A percentile compares a stretch with the other conserved stretches of the same genome.
phyloP scores from a whole-genome alignment of 257 asterid species.

The Ilex asprella region DNA sequence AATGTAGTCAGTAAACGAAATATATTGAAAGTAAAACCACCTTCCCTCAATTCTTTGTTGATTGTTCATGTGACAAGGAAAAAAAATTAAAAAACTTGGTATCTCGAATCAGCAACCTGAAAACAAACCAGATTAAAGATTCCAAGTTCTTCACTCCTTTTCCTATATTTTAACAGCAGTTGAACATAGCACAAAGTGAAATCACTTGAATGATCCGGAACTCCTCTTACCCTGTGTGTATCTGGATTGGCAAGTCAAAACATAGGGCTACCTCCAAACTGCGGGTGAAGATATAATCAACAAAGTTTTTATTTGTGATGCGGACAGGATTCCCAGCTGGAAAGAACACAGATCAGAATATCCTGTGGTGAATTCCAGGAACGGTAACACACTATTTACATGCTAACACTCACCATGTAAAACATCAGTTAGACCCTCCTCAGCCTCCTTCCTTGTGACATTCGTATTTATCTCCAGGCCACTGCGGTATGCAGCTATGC shows the following conservation, averaged over 20 bases:
- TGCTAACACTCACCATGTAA: slow-evolving; percentile 40
- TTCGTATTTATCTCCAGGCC: slow-evolving; percentile 79
- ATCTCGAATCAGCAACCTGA: slow-evolving; percentile 13
- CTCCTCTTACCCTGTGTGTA: slow-evolving; percentile 79
- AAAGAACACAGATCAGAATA: slow-evolving; percentile 26
- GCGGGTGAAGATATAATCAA: slow-evolving; percentile 61
- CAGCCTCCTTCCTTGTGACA: slow-evolving; percentile 59
- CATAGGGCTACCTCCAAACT: slow-evolving; percentile 76
- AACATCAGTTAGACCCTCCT: slow-evolving; percentile 55
- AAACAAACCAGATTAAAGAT: slow-evolving; percentile 9
- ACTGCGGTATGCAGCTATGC: slow-evolving; percentile 88
- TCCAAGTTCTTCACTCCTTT: slow-evolving; percentile 1
- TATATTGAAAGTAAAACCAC: background rate
- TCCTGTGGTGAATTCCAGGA: slow-evolving; percentile 2
- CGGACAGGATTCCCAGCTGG: slow-evolving; percentile 72
- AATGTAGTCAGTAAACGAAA: background rate
- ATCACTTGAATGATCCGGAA: slow-evolving; percentile 5
- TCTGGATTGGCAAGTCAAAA: slow-evolving; percentile 83
- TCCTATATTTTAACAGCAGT: slow-evolving; percentile 8
- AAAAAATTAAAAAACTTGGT: background rate
- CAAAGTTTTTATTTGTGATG: slow-evolving; percentile 60
- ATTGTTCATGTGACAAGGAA: too few species aligned
- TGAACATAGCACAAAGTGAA: background rate
- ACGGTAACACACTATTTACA: slow-evolving; percentile 3
- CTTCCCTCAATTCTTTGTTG: too few species aligned